phyloP scores from a whole-genome alignment of 1,284 basidiomycete species.

The Boletus hoseneyae region DNA sequence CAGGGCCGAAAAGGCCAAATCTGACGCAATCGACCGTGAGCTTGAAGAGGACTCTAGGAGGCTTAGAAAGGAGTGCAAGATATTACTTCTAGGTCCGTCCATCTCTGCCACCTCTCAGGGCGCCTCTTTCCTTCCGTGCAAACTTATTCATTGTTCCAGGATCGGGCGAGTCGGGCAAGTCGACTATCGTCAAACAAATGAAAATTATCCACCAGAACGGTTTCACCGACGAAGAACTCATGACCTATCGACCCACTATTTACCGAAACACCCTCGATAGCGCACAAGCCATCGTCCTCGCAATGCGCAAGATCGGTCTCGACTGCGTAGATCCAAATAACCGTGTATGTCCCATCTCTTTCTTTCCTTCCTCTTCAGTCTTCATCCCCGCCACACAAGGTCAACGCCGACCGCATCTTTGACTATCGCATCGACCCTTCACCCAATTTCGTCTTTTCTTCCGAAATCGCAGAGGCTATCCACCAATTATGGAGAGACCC shows the following conservation, averaged over 20 bases:
- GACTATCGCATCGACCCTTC: constrained; percentile 48
- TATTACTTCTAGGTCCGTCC: constrained; percentile 80
- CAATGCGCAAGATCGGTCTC: constrained; percentile 87
- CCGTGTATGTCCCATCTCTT: constrained; percentile 38
- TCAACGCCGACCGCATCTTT: constrained; percentile 59
- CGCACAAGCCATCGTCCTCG: constrained; percentile 84
- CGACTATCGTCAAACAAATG: constrained; percentile 98
- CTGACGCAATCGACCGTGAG: constrained; percentile 68
- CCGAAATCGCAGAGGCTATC: constrained; percentile 75
- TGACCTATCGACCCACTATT: constrained; percentile 77
- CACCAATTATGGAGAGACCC: constrained; percentile 89
- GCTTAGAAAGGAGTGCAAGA: constrained; percentile 93
- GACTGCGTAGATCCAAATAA: constrained; percentile 80
- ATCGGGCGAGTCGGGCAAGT: constrained; percentile 84
- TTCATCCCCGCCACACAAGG: constrained; percentile 29
- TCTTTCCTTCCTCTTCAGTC: background rate
- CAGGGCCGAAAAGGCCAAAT: constrained; percentile 61
- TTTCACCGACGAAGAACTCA: constrained; percentile 79
- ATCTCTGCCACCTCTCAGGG: constrained; percentile 2
- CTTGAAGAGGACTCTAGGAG: constrained; percentile 70
- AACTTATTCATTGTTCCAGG: constrained; percentile 31
- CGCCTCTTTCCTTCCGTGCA: constrained; percentile 10
- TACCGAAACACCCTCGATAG: constrained; percentile 88
- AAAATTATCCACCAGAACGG: constrained; percentile 98
- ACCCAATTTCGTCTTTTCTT: constrained; percentile 46